Evolutionary conservation across 2,329 filamentous ascomycete genomes (phyloP).

Genomic region (Periconia macrospinosa): DNA sequence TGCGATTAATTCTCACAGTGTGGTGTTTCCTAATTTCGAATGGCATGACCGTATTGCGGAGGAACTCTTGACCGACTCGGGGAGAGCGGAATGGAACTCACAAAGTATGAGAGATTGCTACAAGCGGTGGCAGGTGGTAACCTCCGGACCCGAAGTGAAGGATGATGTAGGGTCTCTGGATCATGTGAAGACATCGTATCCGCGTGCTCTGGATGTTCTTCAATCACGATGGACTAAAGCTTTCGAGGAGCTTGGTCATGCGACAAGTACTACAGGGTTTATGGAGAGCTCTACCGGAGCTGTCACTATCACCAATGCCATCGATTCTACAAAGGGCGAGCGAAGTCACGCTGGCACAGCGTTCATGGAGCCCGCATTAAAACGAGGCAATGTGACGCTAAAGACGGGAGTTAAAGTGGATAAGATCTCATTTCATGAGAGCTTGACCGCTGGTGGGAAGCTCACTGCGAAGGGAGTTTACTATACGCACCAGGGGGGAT

Average conservation of each 20-base stretch:
- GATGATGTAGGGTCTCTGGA: constrained; percentile 4
- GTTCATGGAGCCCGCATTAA: constrained; percentile 19
- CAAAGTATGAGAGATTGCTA: constrained; percentile 16
- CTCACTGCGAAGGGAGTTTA: constrained; percentile 14
- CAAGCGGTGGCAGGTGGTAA: constrained; percentile 13
- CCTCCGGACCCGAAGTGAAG: background rate
- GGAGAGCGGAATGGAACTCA: constrained; percentile 3
- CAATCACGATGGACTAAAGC: constrained; percentile 14
- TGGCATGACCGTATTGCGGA: constrained; percentile 20
- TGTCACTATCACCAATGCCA: constrained; percentile 19
- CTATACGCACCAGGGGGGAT: constrained; percentile 12
- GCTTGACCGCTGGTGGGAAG: constrained; percentile 8
- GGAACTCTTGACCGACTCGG: constrained; percentile 9
- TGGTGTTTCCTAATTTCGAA: constrained; percentile 19
- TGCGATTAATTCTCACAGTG: constrained; percentile 24
- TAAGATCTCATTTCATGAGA: constrained; percentile 14
- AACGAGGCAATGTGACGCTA: constrained; percentile 16
- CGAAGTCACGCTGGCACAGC: constrained; percentile 21
- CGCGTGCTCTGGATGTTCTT: constrained; percentile 14
- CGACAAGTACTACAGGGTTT: constrained; percentile 11
- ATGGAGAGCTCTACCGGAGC: constrained; percentile 12
- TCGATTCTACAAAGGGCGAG: constrained; percentile 18
- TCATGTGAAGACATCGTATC: constrained; percentile 16
- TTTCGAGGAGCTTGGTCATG: constrained; percentile 20
- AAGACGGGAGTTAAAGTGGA: constrained; percentile 16